phyloP scores from a whole-genome alignment of 2,329 filamentous ascomycete species.

The Chrysoporthe puriensis region DNA sequence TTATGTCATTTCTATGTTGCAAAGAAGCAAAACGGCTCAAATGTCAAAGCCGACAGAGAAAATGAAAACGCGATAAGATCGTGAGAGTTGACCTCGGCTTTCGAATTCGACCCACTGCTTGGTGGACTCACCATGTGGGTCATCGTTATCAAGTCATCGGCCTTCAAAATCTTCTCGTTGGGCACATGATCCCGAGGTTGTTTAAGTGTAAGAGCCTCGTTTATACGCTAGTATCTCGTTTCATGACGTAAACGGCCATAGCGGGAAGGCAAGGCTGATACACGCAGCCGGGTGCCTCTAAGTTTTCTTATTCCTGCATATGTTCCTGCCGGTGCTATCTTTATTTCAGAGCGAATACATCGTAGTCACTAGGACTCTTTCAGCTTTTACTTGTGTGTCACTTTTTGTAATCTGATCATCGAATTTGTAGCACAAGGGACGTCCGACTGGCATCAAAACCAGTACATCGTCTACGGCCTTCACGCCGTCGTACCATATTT shows the following conservation, averaged over 20 bases:
- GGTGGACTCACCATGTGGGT: constrained; percentile 18
- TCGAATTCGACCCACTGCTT: constrained; percentile 18
- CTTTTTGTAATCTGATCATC: background rate
- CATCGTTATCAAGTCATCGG: constrained; percentile 6
- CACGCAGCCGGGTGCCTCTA: background rate
- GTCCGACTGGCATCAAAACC: background rate
- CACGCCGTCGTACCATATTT: background rate
- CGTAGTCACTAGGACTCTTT: background rate
- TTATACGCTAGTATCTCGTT: background rate
- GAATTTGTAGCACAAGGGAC: background rate
- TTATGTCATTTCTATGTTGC: background rate
- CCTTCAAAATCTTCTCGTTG: constrained; percentile 8
- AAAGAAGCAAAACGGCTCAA: background rate
- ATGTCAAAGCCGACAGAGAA: background rate
- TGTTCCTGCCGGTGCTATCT: background rate
- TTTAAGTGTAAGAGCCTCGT: background rate
- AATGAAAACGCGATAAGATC: constrained; percentile 22
- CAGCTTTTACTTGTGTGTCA: background rate
- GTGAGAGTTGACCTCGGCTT: constrained; percentile 23
- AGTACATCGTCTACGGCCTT: background rate
- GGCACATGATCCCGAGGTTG: constrained; percentile 4
- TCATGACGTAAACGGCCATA: background rate
- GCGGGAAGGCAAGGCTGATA: constrained; percentile 1
- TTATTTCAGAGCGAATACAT: background rate
- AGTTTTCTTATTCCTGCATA: background rate